Evolutionary conservation across 2,329 filamentous ascomycete species (phyloP), one percentile per base, ranked within the genome.

Genomic region (Colletotrichum sp.): DNA sequence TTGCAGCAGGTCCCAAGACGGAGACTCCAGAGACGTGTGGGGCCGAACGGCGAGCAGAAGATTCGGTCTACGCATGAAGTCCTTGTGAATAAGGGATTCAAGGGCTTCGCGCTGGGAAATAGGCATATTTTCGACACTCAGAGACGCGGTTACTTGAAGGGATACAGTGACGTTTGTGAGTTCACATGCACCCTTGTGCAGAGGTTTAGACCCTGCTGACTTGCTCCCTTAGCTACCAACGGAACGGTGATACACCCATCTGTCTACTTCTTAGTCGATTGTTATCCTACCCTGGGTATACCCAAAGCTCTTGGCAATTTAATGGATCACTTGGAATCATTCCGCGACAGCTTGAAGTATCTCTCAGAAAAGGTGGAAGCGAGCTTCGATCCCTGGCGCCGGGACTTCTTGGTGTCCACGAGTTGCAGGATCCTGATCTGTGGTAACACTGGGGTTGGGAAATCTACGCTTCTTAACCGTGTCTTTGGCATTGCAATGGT

Each of bases 391-490:
- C 73, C 34, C 18, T 66, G 39, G 55, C 27, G 25, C 7, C 25
- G 32, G 5, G 64, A 70, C 5, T 56, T 72, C 22, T 55, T 76
- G 8, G 18, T 27, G 6, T 39, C 36, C 8, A 64, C 66, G 15
- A 70, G 25, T 8, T 74, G 66, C 27, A 55, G 80, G 10, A 80
- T 81, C 18, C 76, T 81, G 7, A 79, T 81, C 1, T 81, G 80
- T 39, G 80, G 80, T 28, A 79, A 79, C 30, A 79, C 80, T 15
- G 78, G 80, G 2, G 80, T 81, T 12, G 79, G 80, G 5, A 81
- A 81, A 61, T 81, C 79, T 4, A 81, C 80, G 0, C 72, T 81
- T 15, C 78, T 81, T 6, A 81, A 81, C 39, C 78, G 78, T 22
- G 78, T 81, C 4, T 81, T 81, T 58, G 80, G 80, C 7, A 65